Evolutionary conservation across 2,329 filamentous ascomycete species (phyloP), one percentile per base, ranked within the genome.

Genomic region (Cadophora gregata): DNA sequence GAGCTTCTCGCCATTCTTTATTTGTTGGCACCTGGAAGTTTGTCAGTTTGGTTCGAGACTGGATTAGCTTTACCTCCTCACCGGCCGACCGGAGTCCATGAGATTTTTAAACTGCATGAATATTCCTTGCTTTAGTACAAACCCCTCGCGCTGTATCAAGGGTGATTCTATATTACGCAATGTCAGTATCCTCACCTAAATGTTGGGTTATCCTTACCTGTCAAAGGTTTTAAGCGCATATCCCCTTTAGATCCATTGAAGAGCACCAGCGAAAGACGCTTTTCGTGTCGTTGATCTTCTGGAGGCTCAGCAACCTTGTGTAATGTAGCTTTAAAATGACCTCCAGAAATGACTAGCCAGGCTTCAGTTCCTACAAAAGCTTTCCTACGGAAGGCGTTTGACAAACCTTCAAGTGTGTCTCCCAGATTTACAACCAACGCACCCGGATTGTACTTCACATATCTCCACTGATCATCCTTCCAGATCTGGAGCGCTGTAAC

Each of bases 391-490:
- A 9, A 4, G 8, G 4, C 6, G 38, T 3, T 16, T 6, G 6
- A 45, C 55, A 16, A 24, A 69, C 68, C 65, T 61, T 70, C 76
- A 29, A 82, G 72, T 1, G 78, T 79, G 50, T 82, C 80, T 3
- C 80, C 81, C 3, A 83, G 79, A 59, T 84, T 84, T 55, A 82
- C 79, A 5, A 84, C 80, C 16, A 84, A 78, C 0, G 81, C 81
- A 12, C 80, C 80, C 5, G 80, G 78, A 45, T 80, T 79, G 58
- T 80, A 80, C 0, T 75, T 77, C 0, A 83, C 82, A 45, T 80
- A 81, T 60, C 81, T 79, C 82, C 82, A 84, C 66, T 81, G 71
- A 45, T 81, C 79, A 33, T 80, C 75, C 3, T 77, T 78, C 77
- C 80, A 81, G 27, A 84, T 80, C 69, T 84, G 82, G 1, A 84